phyloP scores from a whole-genome alignment of 495 filamentous ascomycete species.

The Penicillium manginii region DNA sequence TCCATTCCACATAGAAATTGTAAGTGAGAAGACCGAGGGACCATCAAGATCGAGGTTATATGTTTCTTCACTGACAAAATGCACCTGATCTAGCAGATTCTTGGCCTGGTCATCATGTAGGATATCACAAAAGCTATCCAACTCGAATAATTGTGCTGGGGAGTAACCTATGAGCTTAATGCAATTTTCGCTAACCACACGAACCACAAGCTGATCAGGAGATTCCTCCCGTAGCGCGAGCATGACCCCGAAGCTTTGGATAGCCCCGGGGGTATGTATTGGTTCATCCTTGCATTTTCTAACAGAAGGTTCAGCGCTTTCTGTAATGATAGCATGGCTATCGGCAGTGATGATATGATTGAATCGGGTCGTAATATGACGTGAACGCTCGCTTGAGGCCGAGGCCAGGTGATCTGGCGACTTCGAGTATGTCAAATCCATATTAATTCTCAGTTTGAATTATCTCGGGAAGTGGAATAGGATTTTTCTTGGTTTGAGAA shows the following conservation, averaged over 20 bases:
- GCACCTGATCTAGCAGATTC: conserved; percentile 4
- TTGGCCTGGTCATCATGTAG: not conserved
- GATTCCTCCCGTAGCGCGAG: conserved; percentile 9
- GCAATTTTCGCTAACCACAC: conserved; percentile 10
- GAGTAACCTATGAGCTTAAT: conserved; percentile 1
- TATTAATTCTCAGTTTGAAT: no score
- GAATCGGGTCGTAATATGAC: no score
- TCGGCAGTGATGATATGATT: no score
- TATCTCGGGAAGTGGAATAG: no score
- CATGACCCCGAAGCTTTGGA: conserved; percentile 14
- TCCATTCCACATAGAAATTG: conserved; percentile 6
- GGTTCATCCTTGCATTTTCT: conserved; percentile 8
- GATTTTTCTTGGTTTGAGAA: no score
- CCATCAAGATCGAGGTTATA: conserved; percentile 7
- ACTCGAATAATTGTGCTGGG: conserved; percentile 1
- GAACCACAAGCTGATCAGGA: conserved; percentile 6
- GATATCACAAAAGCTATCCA: conserved; percentile 7
- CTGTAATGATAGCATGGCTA: no score
- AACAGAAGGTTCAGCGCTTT: no score
- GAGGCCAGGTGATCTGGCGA: no score
- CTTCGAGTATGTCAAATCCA: no score
- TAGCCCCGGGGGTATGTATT: conserved; percentile 8
- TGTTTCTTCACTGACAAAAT: conserved; percentile 7
- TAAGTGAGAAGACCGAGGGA: conserved; percentile 6
- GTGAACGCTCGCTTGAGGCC: no score